Conservation (phyloP, 1,284 basidiomycete genomes). For the Sporisorium exsertum region DNA sequence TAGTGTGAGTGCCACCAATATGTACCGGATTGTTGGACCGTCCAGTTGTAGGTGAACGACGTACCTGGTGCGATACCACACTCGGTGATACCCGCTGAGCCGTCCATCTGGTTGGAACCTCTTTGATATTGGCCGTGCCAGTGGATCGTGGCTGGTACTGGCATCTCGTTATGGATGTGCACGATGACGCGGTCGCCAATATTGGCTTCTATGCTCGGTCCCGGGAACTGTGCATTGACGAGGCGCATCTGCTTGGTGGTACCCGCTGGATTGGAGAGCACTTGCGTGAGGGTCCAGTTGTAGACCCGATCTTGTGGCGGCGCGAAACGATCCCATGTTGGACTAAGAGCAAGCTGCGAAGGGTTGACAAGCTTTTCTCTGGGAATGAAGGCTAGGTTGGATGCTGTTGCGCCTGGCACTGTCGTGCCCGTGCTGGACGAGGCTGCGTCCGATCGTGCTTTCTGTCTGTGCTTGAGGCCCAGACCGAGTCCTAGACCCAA, state of each 20-base stretch:
- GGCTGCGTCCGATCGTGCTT: slow-evolving; percentile 22
- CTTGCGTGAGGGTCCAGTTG: slow-evolving; percentile 54
- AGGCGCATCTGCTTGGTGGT: slow-evolving; percentile 53
- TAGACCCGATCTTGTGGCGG: slow-evolving; percentile 49
- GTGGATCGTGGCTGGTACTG: slow-evolving; percentile 47
- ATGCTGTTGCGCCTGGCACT: slow-evolving; percentile 29
- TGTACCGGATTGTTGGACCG: slow-evolving; percentile 69
- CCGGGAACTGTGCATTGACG: slow-evolving; percentile 57
- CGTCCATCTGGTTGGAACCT: slow-evolving; percentile 60
- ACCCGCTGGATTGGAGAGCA: slow-evolving; percentile 52
- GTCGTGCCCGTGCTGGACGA: slow-evolving; percentile 1
- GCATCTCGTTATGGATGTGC: slow-evolving; percentile 54
- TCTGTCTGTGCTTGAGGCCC: slow-evolving; percentile 64
- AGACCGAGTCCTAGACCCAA: slow-evolving; percentile 72
- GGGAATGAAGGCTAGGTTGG: slow-evolving; percentile 55
- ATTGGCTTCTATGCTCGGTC: slow-evolving; percentile 56
- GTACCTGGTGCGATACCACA: slow-evolving; percentile 63
- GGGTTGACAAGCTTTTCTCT: slow-evolving; percentile 34
- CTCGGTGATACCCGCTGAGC: slow-evolving; percentile 60
- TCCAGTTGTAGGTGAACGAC: slow-evolving; percentile 55
- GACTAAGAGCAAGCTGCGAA: slow-evolving; percentile 42
- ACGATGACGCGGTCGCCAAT: slow-evolving; percentile 61
- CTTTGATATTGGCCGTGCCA: slow-evolving; percentile 67
- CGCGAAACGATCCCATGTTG: slow-evolving; percentile 49
- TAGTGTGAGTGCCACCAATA: slow-evolving; percentile 71